Percentiles rank a stretch among this genome's conserved stretches.
Evolutionary conservation across 495 filamentous ascomycete genomes (phyloP).

Genomic region (Penicillium angulare): DNA sequence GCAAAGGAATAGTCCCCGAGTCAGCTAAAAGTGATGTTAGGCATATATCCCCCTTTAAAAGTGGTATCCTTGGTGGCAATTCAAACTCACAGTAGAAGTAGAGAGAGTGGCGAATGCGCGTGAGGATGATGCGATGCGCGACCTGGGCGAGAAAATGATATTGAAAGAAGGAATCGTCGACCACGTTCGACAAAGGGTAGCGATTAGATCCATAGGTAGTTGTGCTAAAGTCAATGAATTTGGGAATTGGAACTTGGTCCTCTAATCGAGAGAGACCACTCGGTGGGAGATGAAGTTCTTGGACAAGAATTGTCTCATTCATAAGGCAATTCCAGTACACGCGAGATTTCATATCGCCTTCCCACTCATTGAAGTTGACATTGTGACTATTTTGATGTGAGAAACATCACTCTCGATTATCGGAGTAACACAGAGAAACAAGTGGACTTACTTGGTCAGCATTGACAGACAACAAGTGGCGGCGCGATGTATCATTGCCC

Average conservation of each 20-base stretch:
- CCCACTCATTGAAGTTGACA: conserved; percentile 47
- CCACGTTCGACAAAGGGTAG: conserved; percentile 27
- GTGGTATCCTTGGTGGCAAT: not conserved
- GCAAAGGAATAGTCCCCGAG: conserved; percentile 43
- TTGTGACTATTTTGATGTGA: conserved; percentile 32
- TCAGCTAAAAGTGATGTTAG: conserved; percentile 31
- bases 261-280: conserved; percentile 45
- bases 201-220: conserved; percentile 32
- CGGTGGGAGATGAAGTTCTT: conserved; percentile 47
- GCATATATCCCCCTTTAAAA: not conserved
- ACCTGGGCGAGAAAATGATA: conserved; percentile 52
- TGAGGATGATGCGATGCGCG: conserved; percentile 49
- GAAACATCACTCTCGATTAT: not conserved
- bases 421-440: not conserved
- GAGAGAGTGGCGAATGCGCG: conserved; percentile 46
- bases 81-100: conserved; percentile 48
- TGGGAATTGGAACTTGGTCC: conserved; percentile 47
- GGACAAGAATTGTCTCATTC: conserved; percentile 49
- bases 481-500: conserved; percentile 50
- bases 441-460: conserved; percentile 38
- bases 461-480: conserved; percentile 47
- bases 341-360: conserved; percentile 51
- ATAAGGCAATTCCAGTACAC: conserved; percentile 51
- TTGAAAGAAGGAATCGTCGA: conserved; percentile 49
- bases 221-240: conserved; percentile 46